A percentile compares a stretch with the other conserved stretches of the same genome.
These are phyloP conservation scores for Stentor coeruleus DNA, from an alignment of 73 alveolate species.

Conservation along the genomic window DNA sequence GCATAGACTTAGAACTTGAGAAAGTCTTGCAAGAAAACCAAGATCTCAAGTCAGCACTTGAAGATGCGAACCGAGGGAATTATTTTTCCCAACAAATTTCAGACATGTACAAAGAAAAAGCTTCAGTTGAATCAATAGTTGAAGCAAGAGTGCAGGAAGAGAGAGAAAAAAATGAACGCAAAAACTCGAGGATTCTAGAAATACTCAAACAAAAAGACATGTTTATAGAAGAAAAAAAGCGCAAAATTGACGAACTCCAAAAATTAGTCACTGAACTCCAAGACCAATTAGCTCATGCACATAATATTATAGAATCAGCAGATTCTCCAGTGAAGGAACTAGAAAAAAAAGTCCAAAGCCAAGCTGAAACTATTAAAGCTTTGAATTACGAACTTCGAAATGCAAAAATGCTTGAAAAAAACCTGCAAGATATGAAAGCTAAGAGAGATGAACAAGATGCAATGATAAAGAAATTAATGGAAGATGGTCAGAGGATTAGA, in stretches of 20 bases:
- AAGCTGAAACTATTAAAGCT: not conserved
- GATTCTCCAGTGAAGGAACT: not conserved
- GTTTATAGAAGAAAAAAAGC: slow-evolving; percentile 30
- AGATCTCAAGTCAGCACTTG: not conserved
- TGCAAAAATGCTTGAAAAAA: not conserved
- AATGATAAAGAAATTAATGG: slow-evolving; percentile 17
- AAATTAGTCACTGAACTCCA: slow-evolving; percentile 12
- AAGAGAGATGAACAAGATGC: not conserved
- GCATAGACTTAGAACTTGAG: too few species aligned
- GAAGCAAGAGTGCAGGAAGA: slow-evolving; percentile 42
- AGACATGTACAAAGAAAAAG: slow-evolving; percentile 30
- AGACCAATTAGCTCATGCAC: not conserved
- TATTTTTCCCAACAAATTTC: not conserved
- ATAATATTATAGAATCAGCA: not conserved
- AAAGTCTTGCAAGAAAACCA: not conserved
- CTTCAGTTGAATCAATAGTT: slow-evolving; percentile 35
- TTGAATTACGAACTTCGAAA: not conserved
- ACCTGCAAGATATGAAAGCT: not conserved
- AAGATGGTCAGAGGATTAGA: slow-evolving; percentile 30
- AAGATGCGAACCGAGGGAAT: not conserved
- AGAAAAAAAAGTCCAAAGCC: not conserved
- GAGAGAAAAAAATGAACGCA: slow-evolving; percentile 35
- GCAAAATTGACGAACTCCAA: slow-evolving; percentile 4
- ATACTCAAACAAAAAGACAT: slow-evolving; percentile 35
- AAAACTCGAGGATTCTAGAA: slow-evolving; percentile 36